Evolutionary conservation across 208 protist species (phyloP).

Genomic region (Trypanosoma cruzi): DNA sequence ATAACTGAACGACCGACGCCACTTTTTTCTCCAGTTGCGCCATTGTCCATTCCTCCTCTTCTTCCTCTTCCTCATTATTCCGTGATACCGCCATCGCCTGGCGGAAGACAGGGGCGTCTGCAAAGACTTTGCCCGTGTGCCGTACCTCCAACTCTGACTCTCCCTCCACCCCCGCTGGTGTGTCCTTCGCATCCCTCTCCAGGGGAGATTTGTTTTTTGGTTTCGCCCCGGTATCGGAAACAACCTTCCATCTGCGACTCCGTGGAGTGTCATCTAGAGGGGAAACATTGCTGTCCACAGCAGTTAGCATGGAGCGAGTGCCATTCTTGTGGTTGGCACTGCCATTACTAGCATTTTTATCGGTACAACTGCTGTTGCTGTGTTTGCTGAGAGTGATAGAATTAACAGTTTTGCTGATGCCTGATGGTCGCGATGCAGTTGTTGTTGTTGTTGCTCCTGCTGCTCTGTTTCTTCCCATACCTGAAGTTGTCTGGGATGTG

Average conservation of each 20-base stretch:
- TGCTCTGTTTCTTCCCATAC: slow-evolving; percentile 15
- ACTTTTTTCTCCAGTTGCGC: slow-evolving; percentile 60
- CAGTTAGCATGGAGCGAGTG: background rate
- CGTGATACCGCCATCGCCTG: background rate
- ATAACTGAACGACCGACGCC: slow-evolving; percentile 74
- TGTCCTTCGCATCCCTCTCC: background rate
- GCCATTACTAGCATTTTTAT: no score
- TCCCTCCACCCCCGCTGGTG: background rate
- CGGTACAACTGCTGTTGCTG: background rate
- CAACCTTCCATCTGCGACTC: background rate
- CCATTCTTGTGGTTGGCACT: background rate
- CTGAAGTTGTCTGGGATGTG: slow-evolving; percentile 6
- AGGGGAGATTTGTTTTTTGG: background rate
- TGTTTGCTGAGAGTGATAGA: background rate
- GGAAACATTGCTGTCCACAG: slow-evolving; percentile 8
- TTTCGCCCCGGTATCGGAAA: background rate
- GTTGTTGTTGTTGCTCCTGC: slow-evolving; percentile 9
- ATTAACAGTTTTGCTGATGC: background rate
- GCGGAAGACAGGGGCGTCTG: background rate
- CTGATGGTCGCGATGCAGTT: background rate
- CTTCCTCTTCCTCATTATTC: slow-evolving; percentile 27
- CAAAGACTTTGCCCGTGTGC: slow-evolving; percentile 17
- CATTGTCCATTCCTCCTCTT: slow-evolving; percentile 25
- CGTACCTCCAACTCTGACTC: slow-evolving; percentile 19
- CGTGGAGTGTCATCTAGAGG: background rate